phyloP scores from a whole-genome alignment of 2,329 filamentous ascomycete genomes.

The Cryphonectria carpinicola region DNA sequence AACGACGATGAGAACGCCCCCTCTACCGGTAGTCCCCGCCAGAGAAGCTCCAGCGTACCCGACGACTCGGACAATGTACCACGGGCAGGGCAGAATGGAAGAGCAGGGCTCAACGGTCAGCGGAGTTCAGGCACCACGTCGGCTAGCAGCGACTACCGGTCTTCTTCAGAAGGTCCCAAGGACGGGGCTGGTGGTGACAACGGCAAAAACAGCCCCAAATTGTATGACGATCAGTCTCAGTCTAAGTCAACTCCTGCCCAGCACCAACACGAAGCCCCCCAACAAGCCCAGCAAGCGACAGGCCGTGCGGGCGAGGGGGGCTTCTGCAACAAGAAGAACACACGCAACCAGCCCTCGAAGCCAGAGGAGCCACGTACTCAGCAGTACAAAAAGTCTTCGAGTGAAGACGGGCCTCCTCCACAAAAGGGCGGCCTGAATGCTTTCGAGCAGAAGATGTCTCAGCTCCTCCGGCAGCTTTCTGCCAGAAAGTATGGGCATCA shows the following conservation, averaged over 20 bases:
- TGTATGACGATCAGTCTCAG: constrained; percentile 27
- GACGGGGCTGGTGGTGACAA: constrained; percentile 1
- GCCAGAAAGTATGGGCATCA: constrained; percentile 13
- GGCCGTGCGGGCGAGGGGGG: constrained; percentile 21
- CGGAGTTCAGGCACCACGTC: constrained; percentile 14
- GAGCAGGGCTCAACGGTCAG: background rate
- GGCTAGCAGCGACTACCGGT: constrained; percentile 15
- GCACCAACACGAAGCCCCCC: constrained; percentile 4
- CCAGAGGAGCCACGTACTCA: constrained; percentile 9
- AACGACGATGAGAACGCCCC: constrained; percentile 30
- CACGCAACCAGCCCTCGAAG: constrained; percentile 13
- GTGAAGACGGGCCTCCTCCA: constrained; percentile 33
- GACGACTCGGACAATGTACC: constrained; percentile 37
- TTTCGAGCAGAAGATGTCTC: constrained; percentile 33
- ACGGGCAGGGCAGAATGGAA: constrained; percentile 23
- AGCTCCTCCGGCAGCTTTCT: constrained; percentile 29
- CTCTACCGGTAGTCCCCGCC: constrained; percentile 32
- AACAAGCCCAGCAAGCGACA: constrained; percentile 21
- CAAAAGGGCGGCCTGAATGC: constrained; percentile 28
- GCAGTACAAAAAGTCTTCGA: constrained; percentile 31
- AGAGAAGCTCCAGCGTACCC: constrained; percentile 39
- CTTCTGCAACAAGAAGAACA: constrained; percentile 13
- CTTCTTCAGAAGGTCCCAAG: constrained; percentile 7
- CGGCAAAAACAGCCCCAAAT: constrained; percentile 25
- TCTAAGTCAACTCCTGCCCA: constrained; percentile 10